Percentiles rank a stretch among this genome's conserved stretches.
Evolutionary conservation across 2,329 filamentous ascomycete species (phyloP).

Genomic region (Fusarium nelsonii): DNA sequence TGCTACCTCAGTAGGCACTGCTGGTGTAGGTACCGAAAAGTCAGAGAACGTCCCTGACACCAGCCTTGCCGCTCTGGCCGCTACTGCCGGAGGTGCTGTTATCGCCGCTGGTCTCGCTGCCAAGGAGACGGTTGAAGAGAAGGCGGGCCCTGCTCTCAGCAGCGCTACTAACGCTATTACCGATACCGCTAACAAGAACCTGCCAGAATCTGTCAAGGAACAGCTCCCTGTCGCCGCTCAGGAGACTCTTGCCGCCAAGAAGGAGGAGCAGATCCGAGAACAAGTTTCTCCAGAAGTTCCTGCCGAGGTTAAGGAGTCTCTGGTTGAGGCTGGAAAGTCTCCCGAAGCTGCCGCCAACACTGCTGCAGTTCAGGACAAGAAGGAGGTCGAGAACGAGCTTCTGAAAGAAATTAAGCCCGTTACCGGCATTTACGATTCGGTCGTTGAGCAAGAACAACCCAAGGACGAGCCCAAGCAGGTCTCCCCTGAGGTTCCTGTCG

Average conservation of each 20-base stretch:
- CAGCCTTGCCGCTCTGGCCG: slow-evolving; percentile 56
- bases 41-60: slow-evolving; percentile 58
- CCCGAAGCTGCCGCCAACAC: slow-evolving; percentile 80
- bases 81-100: slow-evolving; percentile 51
- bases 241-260: slow-evolving; percentile 59
- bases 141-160: slow-evolving; percentile 54
- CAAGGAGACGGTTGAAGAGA: slow-evolving; percentile 54
- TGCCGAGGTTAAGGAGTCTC: slow-evolving; percentile 68
- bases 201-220: slow-evolving; percentile 68
- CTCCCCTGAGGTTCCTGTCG: slow-evolving; percentile 54
- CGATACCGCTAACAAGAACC: slow-evolving; percentile 59
- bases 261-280: slow-evolving; percentile 58
- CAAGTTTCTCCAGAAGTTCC: slow-evolving; percentile 66
- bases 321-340: slow-evolving; percentile 67
- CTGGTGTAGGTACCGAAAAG: slow-evolving; percentile 66
- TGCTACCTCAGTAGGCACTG: slow-evolving; percentile 68
- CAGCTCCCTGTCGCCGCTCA: slow-evolving; percentile 64
- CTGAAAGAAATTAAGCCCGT: slow-evolving; percentile 69
- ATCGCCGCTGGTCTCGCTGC: slow-evolving; percentile 50
- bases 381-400: slow-evolving; percentile 78
- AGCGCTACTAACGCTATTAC: slow-evolving; percentile 54
- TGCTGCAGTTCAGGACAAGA: slow-evolving; percentile 80
- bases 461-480: slow-evolving; percentile 51
- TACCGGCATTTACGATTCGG: slow-evolving; percentile 40
- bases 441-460: slow-evolving; percentile 36